Base-by-base conservation (phyloP, 768 basidiomycete genomes). In the Psilocybe cyanescens region DNA sequence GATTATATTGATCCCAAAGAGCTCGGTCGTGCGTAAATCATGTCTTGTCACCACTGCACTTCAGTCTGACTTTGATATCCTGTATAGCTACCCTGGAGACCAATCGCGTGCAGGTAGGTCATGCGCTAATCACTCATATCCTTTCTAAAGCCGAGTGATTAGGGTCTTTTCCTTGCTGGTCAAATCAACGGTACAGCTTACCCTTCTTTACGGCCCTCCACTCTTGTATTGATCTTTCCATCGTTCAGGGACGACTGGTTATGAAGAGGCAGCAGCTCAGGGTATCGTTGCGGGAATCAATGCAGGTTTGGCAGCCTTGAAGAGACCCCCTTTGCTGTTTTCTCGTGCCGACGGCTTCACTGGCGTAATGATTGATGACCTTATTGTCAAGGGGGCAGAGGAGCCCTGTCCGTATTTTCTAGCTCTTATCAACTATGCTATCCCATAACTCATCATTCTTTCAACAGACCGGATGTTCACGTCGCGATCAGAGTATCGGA, bases 211-310 rank as follows among this genome's bases (percentile, higher is more conserved):
- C 8, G 31, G 11, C 5, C 50, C 5, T 35, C 3, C 47, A 1
- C 41, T 17, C 28, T 17, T 46, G 5, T 3, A 45, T 47, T 14
- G 14, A 50, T 12, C 29, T 16, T 29, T 37, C 12, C 11, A 11
- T 35, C 48, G 37, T 9, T 62, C 55, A 86, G 90, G 91, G 9
- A 97, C 95, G 1, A 97, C 95, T 1, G 95, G 95, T 4, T 97
- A 97, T 70, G 95, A 97, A 71, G 95, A 97, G 76, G 95, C 95
- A 1, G 95, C 92, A 2, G 93, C 92, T 3, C 95, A 96, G 71
- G 95, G 95, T 8, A 78, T 86, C n/a, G 75, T 97, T 0, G 95
- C 94, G 1, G 94, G 95, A 2, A 87, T 92, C 54, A 96, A 97
- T 58, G 95, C 95, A 0, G 95, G 92, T 0, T 80, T 94, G 2